phyloP scores from a whole-genome alignment of 495 filamentous ascomycete species.

The Penicillium nucicola region DNA sequence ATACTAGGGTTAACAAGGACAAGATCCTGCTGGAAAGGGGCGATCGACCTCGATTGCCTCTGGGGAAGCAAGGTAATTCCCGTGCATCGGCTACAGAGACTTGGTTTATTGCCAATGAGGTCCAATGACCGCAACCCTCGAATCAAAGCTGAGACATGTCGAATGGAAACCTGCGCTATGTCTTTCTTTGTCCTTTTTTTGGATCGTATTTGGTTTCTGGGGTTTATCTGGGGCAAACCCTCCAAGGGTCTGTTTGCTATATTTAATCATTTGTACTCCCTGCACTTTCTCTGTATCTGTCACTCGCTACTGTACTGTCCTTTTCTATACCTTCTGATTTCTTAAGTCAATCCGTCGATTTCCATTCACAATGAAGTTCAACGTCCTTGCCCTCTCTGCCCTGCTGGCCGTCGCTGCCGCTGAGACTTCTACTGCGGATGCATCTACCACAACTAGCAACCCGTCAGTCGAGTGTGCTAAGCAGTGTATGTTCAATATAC shows the following conservation, averaged over 20 bases:
- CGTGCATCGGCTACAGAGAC: not conserved
- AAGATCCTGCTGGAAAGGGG: slow-evolving; percentile 1
- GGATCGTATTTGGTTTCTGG: too few relatives aligned
- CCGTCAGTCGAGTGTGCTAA: slow-evolving; percentile 27
- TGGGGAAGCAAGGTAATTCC: slow-evolving; percentile 1
- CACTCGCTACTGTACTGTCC: slow-evolving; percentile 11
- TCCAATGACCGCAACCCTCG: not conserved
- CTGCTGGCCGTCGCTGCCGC: slow-evolving; percentile 34
- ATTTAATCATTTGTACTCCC: slow-evolving; percentile 8
- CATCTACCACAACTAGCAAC: slow-evolving; percentile 16
- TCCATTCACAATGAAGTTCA: slow-evolving; percentile 41
- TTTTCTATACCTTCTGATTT: slow-evolving; percentile 8
- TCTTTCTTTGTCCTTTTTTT: not conserved
- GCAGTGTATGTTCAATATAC: slow-evolving; percentile 29
- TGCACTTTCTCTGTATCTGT: not conserved
- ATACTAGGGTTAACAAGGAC: not conserved
- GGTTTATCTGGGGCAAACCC: slow-evolving; percentile 1
- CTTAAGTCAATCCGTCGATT: slow-evolving; percentile 5
- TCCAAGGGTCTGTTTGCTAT: slow-evolving; percentile 6
- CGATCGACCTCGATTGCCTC: slow-evolving; percentile 1
- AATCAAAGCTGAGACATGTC: slow-evolving; percentile 21
- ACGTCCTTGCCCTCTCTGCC: slow-evolving; percentile 32
- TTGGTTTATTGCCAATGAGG: not conserved
- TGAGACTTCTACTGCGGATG: slow-evolving; percentile 22
- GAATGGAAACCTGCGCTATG: slow-evolving; percentile 14